Evolutionary conservation across 768 basidiomycete species (phyloP).

Genomic region (Cantharellus cinnabarinus): DNA sequence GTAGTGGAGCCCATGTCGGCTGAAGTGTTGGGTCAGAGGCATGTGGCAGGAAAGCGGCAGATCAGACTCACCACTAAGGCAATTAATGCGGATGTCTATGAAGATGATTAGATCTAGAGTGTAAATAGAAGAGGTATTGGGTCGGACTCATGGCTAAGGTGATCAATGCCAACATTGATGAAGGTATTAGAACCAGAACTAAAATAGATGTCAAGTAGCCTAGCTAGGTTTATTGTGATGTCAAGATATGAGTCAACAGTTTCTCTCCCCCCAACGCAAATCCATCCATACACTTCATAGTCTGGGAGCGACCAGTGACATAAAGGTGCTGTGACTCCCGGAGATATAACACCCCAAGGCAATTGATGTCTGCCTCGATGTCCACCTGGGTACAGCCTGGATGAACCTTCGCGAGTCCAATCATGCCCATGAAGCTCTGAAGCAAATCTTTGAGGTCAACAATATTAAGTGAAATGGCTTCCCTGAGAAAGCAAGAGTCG

Average conservation of each 20-base stretch:
- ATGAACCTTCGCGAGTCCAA: neutral
- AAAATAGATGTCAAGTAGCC: neutral
- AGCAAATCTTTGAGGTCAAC: too few species aligned
- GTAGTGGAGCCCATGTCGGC: too few species aligned
- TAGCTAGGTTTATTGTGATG: neutral
- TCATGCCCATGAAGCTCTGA: neutral
- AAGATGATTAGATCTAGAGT: neutral
- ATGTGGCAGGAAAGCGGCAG: too few species aligned
- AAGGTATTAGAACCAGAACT: neutral
- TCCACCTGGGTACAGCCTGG: neutral
- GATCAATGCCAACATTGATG: neutral
- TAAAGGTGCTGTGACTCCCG: neutral
- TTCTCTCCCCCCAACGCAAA: neutral
- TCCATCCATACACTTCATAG: neutral
- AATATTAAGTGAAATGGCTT: too few species aligned
- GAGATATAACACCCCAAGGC: neutral
- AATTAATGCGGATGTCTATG: neutral
- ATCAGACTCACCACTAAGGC: too few species aligned
- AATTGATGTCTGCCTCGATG: neutral
- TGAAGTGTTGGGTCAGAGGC: too few species aligned
- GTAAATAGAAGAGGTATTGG: neutral
- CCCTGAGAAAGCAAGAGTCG: too few species aligned
- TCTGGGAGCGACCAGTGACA: neutral
- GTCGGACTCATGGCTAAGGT: neutral
- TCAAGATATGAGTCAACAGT: neutral